Base-by-base conservation (phyloP, 805 yeast species). In the Millerozyma miso region DNA sequence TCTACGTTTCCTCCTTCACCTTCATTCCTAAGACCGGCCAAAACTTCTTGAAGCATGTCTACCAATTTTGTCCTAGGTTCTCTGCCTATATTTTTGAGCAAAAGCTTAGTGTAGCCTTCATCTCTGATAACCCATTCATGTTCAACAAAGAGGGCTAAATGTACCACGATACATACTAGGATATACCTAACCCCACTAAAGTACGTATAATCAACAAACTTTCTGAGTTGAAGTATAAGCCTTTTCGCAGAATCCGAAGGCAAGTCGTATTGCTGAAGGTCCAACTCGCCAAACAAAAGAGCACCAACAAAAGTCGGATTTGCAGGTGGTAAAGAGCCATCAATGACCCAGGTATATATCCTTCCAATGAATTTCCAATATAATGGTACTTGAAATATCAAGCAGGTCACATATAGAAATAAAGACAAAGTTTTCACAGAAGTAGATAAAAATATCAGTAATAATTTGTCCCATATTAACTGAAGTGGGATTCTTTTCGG, bases 101-200 rank as follows among this genome's bases (percentile, higher is more conserved):
- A 65, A 56, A 83, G 70, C 54, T 78, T 80, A 20, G 67, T 60
- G 57, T 82, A 83, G 0, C 88, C 88, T 38, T 81, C 80, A 57
- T 85, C 95, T 42, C 80, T 67, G 1, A 79, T 77, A 13, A 85
- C 83, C 79, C 85, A 80, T 51, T 84, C 89, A 55, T 83, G 85
- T 47, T 76, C 80, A 17, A 81, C 66, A 54, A 78, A 76, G 4
- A 80, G 44, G 4, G 79, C 73, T 14, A 77, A 47, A 43, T 69
- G 73, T 19, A 74, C 58, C 3, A 72, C 43, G 1, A 74, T 59
- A 16, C 73, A 62, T 19, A 70, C 54, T 1, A 71, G 8, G 3
- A 80, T 60, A 44, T 73, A 72, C 12, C 67, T 44, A 14, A 63
- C 36, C 2, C 76, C 76, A 32, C 62, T 57, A 38, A 64, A 57